Base-by-base conservation (phyloP, 2,329 filamentous ascomycete species). In the Beauveria medogensis region DNA sequence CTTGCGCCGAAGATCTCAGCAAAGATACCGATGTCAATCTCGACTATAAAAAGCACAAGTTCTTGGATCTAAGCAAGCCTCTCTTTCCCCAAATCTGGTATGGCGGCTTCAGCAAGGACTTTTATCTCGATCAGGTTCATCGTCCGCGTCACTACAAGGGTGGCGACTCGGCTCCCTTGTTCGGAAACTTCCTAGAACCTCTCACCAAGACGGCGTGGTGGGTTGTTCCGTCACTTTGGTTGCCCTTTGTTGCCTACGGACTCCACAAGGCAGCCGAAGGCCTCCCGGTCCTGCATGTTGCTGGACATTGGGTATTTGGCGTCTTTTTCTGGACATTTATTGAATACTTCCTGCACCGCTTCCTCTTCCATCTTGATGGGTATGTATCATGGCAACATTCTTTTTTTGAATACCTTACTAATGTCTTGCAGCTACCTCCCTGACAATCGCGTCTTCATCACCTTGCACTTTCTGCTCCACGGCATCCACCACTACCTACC, bases 161-260 rank as follows among this genome's bases (percentile, higher is more conserved):
- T 65, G 94, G 94, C 62, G 86, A 86, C 64, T 97, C 92, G 7
- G 94, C 94, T 43, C 94, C 94, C 22, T 77, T 99, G 26, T 99
- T 99, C 75, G 94, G 94, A 63, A 97, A 99, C 77, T 96, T 99
- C 73, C 80, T 99, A n/a, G 94, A 99, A 77, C 94, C 94, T n/a
- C 78, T 99, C 62, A 92, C 88, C 73, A 89, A 92, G 80, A 99
- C 94, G 2, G 85, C 94, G 1, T 99, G 94, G 94, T 99, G 88
- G 85, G 73, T 96, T 50, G 82, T 99, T 12, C 94, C 94, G 3
- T 80, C 80, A 0, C 63, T 96, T 2, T 99, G 94, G 94, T 72
- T 94, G 47, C 94, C 94, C n/a, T 82, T 80, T 20, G 83, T 96
- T 47, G 68, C 78, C 10, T 96, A 92, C 70, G 91, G 90, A 28